A percentile compares a stretch with the other conserved stretches of the same genome.
Evolutionary conservation across 352 stramenopile genomes (phyloP).

Genomic region (Phytophthora europaea): DNA sequence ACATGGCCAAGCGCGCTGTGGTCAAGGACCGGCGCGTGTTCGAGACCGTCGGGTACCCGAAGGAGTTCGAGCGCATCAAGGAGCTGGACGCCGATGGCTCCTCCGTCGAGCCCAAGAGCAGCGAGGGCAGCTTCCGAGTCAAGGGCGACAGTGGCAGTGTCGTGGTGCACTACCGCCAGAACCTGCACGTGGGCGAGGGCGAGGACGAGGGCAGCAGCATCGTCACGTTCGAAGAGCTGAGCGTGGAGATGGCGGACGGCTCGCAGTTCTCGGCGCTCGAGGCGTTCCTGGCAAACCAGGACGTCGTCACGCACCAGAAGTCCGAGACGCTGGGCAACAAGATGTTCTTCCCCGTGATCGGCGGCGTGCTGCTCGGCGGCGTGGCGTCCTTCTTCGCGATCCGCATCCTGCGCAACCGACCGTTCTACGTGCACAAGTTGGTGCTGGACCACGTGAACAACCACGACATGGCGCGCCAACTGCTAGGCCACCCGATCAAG

Average conservation of each 20-base stretch:
- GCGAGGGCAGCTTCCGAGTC: slow-evolving; percentile 63
- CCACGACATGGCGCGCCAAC: slow-evolving; percentile 60
- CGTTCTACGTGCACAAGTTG: slow-evolving; percentile 86
- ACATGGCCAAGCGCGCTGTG: slow-evolving; percentile 80
- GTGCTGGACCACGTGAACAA: slow-evolving; percentile 84
- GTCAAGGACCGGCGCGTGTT: slow-evolving; percentile 83
- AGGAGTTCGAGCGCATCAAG: slow-evolving; percentile 65
- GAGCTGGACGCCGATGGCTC: slow-evolving; percentile 24
- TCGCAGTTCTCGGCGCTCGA: slow-evolving; percentile 69
- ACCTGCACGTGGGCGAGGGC: slow-evolving; percentile 17
- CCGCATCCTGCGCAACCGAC: slow-evolving; percentile 78
- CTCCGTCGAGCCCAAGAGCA: slow-evolving; percentile 16
- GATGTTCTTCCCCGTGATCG: slow-evolving; percentile 69
- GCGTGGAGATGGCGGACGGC: slow-evolving; percentile 58
- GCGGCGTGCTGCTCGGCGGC: slow-evolving; percentile 71
- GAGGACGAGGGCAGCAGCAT: slow-evolving; percentile 42
- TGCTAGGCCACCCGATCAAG: slow-evolving; percentile 78
- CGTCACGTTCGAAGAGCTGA: slow-evolving; percentile 64
- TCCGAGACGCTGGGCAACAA: slow-evolving; percentile 76
- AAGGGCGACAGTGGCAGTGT: slow-evolving; percentile 65
- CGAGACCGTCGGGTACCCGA: slow-evolving; percentile 77
- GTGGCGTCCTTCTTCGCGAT: slow-evolving; percentile 79
- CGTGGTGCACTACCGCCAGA: slow-evolving; percentile 64
- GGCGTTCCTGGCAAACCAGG: slow-evolving; percentile 64
- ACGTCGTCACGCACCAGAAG: slow-evolving; percentile 65